Evolutionary conservation across 495 filamentous ascomycete species (phyloP).

Genomic region (Neurospora africana): DNA sequence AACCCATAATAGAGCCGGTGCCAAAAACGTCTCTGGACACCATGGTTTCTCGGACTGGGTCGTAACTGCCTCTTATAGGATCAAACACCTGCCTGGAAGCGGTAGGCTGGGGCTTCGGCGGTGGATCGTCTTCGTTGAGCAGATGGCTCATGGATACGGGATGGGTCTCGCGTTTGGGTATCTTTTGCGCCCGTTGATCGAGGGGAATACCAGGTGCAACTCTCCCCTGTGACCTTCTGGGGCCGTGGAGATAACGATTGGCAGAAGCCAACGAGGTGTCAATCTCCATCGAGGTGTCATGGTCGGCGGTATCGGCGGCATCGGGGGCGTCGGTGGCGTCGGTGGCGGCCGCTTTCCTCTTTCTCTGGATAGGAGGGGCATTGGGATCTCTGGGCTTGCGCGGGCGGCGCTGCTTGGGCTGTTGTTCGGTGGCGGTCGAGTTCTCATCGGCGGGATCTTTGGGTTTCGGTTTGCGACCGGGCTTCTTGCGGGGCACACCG

Average conservation of each 20-base stretch:
- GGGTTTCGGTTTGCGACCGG: constrained; percentile 43
- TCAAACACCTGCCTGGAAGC: constrained; percentile 77
- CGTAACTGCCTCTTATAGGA: constrained; percentile 66
- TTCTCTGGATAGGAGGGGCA: constrained; percentile 40
- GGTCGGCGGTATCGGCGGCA: constrained; percentile 21
- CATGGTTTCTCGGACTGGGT: constrained; percentile 42
- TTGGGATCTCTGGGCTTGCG: constrained; percentile 48
- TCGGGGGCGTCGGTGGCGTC: constrained; percentile 16
- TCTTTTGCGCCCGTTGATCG: constrained; percentile 19
- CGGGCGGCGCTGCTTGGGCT: constrained; percentile 41
- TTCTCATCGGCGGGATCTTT: constrained; percentile 31
- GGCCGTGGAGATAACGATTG: not conserved
- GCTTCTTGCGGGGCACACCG: constrained; percentile 38
- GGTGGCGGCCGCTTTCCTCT: constrained; percentile 34
- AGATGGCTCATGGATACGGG: constrained; percentile 40
- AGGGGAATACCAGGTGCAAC: constrained; percentile 5
- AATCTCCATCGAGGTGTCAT: constrained; percentile 26
- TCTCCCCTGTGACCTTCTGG: not conserved
- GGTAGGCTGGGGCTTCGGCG: constrained; percentile 27
- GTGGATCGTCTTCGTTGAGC: constrained; percentile 35
- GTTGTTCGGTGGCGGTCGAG: constrained; percentile 28
- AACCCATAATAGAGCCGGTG: constrained; percentile 38
- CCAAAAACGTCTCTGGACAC: constrained; percentile 37
- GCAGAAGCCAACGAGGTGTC: constrained; percentile 16
- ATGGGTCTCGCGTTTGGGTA: constrained; percentile 29